phyloP scores from a whole-genome alignment of 352 stramenopile species.

The Pythium pectinolyticum region DNA sequence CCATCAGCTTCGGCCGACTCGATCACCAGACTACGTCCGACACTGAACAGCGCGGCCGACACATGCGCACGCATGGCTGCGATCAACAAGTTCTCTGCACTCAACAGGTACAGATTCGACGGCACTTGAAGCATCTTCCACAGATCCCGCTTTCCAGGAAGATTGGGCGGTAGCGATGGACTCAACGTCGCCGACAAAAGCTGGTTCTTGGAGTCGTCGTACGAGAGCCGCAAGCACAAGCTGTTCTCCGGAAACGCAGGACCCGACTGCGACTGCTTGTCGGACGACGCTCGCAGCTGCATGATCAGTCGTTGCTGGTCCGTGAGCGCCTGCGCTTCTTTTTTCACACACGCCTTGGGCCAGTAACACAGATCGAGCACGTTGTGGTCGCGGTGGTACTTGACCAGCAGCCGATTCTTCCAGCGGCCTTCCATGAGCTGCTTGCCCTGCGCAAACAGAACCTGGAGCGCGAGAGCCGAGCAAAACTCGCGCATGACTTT shows the following conservation, averaged over 20 bases:
- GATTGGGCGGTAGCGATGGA: constrained; percentile 63
- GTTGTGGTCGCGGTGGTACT: constrained; percentile 77
- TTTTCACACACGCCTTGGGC: constrained; percentile 67
- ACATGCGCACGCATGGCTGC: constrained; percentile 77
- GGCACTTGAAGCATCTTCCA: constrained; percentile 65
- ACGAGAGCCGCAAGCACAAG: constrained; percentile 65
- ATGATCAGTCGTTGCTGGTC: constrained; percentile 66
- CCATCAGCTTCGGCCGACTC: constrained; percentile 58
- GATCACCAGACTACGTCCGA: constrained; percentile 69
- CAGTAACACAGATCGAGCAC: constrained; percentile 84
- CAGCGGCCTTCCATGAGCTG: constrained; percentile 78
- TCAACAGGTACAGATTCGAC: constrained; percentile 78
- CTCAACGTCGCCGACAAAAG: constrained; percentile 63
- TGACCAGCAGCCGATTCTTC: constrained; percentile 78
- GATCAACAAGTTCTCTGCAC: constrained; percentile 72
- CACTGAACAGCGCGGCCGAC: constrained; percentile 65
- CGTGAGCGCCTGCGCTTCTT: constrained; percentile 45
- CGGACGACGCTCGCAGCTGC: constrained; percentile 48
- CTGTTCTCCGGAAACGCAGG: constrained; percentile 65
- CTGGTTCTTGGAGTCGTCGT: constrained; percentile 60
- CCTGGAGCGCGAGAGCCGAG: constrained; percentile 73
- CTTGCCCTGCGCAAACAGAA: constrained; percentile 72
- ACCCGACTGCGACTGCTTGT: constrained; percentile 19
- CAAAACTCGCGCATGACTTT: constrained; percentile 85
- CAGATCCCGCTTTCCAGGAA: constrained; percentile 51